Evolutionary conservation across 164 flowering plant genomes (phyloP).

Genomic region (Saururus chinensis): DNA sequence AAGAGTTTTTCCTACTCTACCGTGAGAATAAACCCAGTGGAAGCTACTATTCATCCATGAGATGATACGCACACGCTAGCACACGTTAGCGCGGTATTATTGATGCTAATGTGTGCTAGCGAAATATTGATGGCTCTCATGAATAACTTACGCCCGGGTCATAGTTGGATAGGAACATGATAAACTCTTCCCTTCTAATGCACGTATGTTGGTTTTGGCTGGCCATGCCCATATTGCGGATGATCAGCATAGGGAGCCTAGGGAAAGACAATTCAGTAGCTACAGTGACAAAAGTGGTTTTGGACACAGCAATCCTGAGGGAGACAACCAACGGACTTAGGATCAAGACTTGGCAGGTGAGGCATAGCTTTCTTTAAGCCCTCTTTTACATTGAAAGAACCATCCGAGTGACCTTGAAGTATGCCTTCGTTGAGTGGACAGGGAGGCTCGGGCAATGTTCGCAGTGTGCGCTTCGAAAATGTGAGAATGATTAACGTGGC

Average conservation of each 20-base stretch:
- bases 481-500: constrained; percentile 71
- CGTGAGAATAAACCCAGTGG: too few species aligned
- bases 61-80: too few species aligned
- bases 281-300: constrained; percentile 52
- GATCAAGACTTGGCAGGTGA: constrained; percentile 98
- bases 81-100: too few species aligned
- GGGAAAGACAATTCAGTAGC: constrained; percentile 80
- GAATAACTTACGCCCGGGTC: too few species aligned
- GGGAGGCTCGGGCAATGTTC: constrained; percentile 92
- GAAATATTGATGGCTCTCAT: background rate
- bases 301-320: constrained; percentile 59
- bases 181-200: too few species aligned
- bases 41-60: too few species aligned
- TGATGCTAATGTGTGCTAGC: too few species aligned
- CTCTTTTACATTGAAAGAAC: background rate
- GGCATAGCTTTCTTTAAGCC: background rate
- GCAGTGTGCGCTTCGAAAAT: constrained; percentile 54
- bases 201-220: too few species aligned
- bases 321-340: constrained; percentile 80
- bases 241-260: constrained; percentile 84
- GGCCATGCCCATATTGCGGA: background rate
- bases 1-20: too few species aligned
- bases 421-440: constrained; percentile 12
- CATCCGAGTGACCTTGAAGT: background rate
- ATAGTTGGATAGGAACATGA: too few species aligned